A percentile compares a stretch with the other conserved stretches of the same genome.
These are phyloP conservation scores for Spizellomyces punctatus DNA, from an alignment of 192 early-diverging fungal species.

Conservation along the genomic window DNA sequence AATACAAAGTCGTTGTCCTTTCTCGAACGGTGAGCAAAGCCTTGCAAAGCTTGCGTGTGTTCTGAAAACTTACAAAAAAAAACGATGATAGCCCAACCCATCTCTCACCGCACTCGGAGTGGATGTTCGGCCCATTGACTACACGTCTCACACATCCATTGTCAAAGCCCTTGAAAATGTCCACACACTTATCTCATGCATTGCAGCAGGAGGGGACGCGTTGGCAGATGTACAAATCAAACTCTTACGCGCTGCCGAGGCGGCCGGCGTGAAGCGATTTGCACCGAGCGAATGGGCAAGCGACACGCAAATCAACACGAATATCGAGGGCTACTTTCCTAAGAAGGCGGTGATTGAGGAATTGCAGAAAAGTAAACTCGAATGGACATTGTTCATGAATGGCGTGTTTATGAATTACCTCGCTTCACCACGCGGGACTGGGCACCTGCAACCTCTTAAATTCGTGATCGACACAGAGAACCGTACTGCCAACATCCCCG, in stretches of 20 bases:
- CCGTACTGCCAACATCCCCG: not conserved
- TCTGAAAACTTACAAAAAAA: not conserved
- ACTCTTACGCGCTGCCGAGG: not conserved
- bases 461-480: not conserved
- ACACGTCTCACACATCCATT: not conserved
- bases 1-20: not conserved
- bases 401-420: slow-evolving; percentile 2
- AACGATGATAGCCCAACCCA: not conserved
- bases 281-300: slow-evolving; percentile 1
- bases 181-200: not conserved
- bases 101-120: not conserved
- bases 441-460: not conserved
- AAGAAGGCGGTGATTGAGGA: not conserved
- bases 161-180: not conserved
- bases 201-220: not conserved
- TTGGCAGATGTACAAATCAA: not conserved
- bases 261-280: not conserved
- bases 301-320: not conserved
- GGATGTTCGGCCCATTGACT: not conserved
- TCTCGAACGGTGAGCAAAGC: not conserved
- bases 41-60: not conserved
- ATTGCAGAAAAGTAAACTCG: not conserved
- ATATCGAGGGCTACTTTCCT: not conserved
- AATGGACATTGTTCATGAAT: not conserved
- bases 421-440: not conserved